Percentiles rank a stretch among this genome's conserved stretches.
phyloP scores from a whole-genome alignment of 2,329 filamentous ascomycete species.

The Diaporthe amygdali region DNA sequence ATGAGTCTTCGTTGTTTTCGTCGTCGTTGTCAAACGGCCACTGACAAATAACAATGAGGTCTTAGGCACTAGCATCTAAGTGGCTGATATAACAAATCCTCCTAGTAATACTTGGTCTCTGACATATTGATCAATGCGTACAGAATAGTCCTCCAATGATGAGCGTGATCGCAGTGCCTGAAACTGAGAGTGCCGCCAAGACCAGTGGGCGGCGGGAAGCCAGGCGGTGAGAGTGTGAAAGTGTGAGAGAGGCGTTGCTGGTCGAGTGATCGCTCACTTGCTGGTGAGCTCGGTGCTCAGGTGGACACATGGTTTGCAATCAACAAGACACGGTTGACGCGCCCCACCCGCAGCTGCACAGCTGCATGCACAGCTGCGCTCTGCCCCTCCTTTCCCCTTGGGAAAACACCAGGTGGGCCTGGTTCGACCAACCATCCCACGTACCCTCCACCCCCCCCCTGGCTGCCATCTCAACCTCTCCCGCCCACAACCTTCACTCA shows the following conservation, averaged over 20 bases:
- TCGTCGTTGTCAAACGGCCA: not conserved
- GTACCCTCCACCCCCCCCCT: not conserved
- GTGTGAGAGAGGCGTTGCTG: not conserved
- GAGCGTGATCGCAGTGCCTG: not conserved
- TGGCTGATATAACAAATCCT: not conserved
- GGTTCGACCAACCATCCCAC: not conserved
- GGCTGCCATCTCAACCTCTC: slow-evolving; percentile 3
- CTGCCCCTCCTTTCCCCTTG: slow-evolving; percentile 8
- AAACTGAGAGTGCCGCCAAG: slow-evolving; percentile 7
- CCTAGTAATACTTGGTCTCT: not conserved
- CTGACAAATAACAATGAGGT: not conserved
- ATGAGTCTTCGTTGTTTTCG: not conserved
- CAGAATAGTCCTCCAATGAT: slow-evolving; percentile 1
- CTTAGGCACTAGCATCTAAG: not conserved
- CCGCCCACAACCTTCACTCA: slow-evolving; percentile 10
- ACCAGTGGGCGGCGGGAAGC: not conserved
- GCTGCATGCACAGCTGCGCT: not conserved
- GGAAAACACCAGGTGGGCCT: not conserved
- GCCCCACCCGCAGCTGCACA: slow-evolving; percentile 13
- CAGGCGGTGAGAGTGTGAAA: not conserved
- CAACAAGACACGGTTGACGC: slow-evolving; percentile 11
- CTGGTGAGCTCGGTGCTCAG: not conserved
- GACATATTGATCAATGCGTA: not conserved
- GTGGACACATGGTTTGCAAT: not conserved
- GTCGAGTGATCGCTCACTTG: not conserved